phyloP scores from a whole-genome alignment of 2,329 filamentous ascomycete genomes.

The Lachnellula willkommii region DNA sequence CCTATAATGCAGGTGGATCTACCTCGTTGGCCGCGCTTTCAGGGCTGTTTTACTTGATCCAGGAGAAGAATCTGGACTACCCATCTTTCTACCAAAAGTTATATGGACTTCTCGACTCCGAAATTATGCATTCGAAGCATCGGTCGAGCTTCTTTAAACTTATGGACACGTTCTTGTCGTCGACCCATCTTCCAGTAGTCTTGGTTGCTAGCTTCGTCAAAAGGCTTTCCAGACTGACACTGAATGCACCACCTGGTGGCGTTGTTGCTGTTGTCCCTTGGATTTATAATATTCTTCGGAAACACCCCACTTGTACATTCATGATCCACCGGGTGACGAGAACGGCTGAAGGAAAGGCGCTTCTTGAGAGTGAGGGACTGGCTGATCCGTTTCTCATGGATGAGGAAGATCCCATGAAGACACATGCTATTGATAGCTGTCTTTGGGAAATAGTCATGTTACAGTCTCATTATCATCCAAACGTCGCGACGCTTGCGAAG shows the following conservation, averaged over 20 bases:
- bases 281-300: conserved; percentile 90
- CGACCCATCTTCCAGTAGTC: conserved; percentile 84
- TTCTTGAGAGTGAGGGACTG: conserved; percentile 55
- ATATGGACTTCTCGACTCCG: conserved; percentile 82
- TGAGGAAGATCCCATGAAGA: conserved; percentile 79
- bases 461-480: conserved; percentile 92
- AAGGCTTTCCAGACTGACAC: conserved; percentile 72
- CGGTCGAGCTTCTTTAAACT: conserved; percentile 89
- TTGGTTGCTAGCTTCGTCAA: conserved; percentile 96
- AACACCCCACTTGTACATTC: conserved; percentile 85
- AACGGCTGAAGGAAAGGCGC: conserved; percentile 51
- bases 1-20: conserved; percentile 79
- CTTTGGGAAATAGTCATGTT: conserved; percentile 92
- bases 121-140: conserved; percentile 88
- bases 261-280: conserved; percentile 87
- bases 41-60: conserved; percentile 91
- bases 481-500: conserved; percentile 87
- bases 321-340: conserved; percentile 81
- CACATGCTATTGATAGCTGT: conserved; percentile 82
- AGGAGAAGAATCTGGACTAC: conserved; percentile 91
- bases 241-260: conserved; percentile 85
- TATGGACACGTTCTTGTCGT: conserved; percentile 82
- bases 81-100: conserved; percentile 90
- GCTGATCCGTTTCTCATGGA: conserved; percentile 71
- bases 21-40: conserved; percentile 83